Conservation (phyloP, 768 basidiomycete genomes). For the Lentinula lateritia region DNA sequence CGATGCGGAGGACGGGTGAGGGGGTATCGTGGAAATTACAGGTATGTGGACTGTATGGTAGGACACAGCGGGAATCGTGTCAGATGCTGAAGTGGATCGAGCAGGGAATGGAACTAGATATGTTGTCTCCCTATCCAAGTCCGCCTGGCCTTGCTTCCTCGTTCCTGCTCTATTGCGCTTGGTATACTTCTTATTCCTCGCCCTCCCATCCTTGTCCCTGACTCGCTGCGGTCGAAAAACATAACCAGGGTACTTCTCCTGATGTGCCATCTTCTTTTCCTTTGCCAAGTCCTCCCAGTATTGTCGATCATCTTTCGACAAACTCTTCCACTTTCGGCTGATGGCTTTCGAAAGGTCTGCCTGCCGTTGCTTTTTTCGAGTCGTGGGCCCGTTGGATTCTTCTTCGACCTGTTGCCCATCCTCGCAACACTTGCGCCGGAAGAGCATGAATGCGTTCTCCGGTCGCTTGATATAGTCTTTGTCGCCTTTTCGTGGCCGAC, state of each 20-base stretch:
- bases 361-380: constrained; percentile 71
- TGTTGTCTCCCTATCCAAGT: constrained; percentile 26
- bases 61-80: constrained; percentile 48
- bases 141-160: constrained; percentile 16
- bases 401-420: constrained; percentile 44
- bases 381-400: constrained; percentile 42
- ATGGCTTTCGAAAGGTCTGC: constrained; percentile 80
- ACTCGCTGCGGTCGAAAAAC: constrained; percentile 71
- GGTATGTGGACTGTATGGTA: constrained; percentile 69
- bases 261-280: constrained; percentile 77
- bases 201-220: constrained; percentile 50
- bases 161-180: constrained; percentile 22
- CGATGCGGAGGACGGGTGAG: constrained; percentile 51
- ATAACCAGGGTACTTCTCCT: constrained; percentile 68
- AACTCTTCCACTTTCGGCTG: constrained; percentile 72
- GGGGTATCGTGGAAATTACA: constrained; percentile 59
- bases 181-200: constrained; percentile 27
- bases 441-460: constrained; percentile 81
- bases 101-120: constrained; percentile 23
- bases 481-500: constrained; percentile 65
- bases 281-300: constrained; percentile 75
- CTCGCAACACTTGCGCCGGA: constrained; percentile 74
- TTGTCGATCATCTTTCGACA: constrained; percentile 57
- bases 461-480: constrained; percentile 81
- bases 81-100: constrained; percentile 56